Evolutionary conservation across 345 rosid species (phyloP), one percentile per base, ranked within the genome.

Genomic region (Eucalyptus polyanthemos): DNA sequence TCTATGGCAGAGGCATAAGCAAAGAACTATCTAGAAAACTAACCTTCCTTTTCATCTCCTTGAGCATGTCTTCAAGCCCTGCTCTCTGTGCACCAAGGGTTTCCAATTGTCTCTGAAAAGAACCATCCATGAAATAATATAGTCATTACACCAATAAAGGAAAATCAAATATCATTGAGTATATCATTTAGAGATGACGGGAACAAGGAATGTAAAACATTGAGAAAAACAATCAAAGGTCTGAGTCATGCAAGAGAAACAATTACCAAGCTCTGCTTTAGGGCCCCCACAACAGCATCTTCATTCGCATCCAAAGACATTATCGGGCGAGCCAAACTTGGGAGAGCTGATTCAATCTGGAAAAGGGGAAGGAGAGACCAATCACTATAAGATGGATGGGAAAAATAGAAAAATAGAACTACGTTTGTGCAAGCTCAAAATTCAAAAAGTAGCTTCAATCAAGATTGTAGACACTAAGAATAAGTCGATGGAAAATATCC

Each of bases 11-110:
- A 65, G 40, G 76, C 19, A 8, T 8, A 65, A 40, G 47, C 47
- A 76, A 76, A 76, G 47, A 6, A 76, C 85, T 5, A 69, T 34
- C 29, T 69, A 44, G 89, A 45, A 86, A 88, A 54, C 89, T 89
- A 37, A 98, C 99, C 95, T 97, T 98, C 94, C 98, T 95, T 93
- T 97, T 97, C 99, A 98, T 98, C 91, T 98, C 99, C 93, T 94
- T 98, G 67, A 97, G 98, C 99, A 98, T 95, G 92, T 98, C 99
- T 93, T 98, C 99, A 90, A 98, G 99, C 88, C 99, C 98, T 22
- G 99, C 99, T 80, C 99, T 94, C 89, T 97, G 99, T 89, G 99
- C 96, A 91, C 99, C 99, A 86, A 98, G 95, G 90, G 93, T 95
- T 94, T 98, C 99, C 96, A 98, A 91, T 91, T 97, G 99, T 93